Base-by-base conservation (phyloP, 1,284 basidiomycete species). In the Veloboletus limbatus region DNA sequence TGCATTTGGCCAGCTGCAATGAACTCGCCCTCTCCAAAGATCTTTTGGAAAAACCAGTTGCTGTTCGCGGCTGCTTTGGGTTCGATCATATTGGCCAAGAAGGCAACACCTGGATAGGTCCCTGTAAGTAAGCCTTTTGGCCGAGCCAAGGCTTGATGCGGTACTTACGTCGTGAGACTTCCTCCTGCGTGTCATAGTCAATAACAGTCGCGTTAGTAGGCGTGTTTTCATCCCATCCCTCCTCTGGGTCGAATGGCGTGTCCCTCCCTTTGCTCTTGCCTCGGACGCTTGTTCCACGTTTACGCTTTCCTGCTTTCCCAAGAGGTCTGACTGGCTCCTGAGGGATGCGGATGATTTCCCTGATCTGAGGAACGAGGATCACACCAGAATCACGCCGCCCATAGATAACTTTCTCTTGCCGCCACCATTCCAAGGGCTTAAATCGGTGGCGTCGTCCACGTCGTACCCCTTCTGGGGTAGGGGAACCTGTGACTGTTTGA, bases 1-100 rank as follows among this genome's bases (percentile, higher is more conserved):
- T 82, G 74, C 27, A 98, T 74, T 45, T 93, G 80, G 0, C 97
- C 97, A 14, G 92, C 86, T 0, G 95, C 95, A 57, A 97, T 84
- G 62, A 92, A 95, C 39, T 91, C 84, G 39, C 82, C 87, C 54
- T 97, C 93, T n/a, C 85, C 84, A 64, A 97, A 97, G n/a, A 96
- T 79, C 69, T 96, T 97, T 63, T 97, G 87, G 65, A 94, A 99
- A 22, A 72, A 73, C 79, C 95, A 99, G 18, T 78, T 74, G 35
- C 77, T 76, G 42, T 79, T 79, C 13, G 76, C 77, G 3, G 81
- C 75, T 14, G 77, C 69, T 43, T 71, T 73, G n/a, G 81, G 81
- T 1, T 76, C 60, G 17, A 89, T 71, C 73, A 82, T 78, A 38
- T 70, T 75, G n/a, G 79, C 70, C 10, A 88, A 84, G 62, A 81